Conservation (phyloP, 768 basidiomycete species). For the Suillus lakei region DNA sequence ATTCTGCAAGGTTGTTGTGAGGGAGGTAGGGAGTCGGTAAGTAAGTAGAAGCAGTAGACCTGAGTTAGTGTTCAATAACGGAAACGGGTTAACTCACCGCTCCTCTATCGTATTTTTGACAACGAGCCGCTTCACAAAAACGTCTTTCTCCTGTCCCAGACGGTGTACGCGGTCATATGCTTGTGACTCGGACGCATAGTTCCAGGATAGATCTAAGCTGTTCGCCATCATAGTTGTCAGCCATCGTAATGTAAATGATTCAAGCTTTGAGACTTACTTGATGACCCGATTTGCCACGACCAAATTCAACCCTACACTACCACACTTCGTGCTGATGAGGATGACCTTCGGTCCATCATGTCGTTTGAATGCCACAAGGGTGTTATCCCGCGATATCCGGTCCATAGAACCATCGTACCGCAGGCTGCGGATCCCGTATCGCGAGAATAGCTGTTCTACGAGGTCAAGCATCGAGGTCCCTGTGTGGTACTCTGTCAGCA, state of each 20-base stretch:
- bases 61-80: neutral
- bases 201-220: slow-evolving; percentile 78
- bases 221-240: neutral
- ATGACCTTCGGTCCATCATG: slow-evolving; percentile 64
- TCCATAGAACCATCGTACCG: slow-evolving; percentile 77
- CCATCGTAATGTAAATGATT: neutral
- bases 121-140: slow-evolving; percentile 69
- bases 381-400: slow-evolving; percentile 51
- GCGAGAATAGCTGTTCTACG: slow-evolving; percentile 60
- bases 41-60: neutral
- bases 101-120: slow-evolving; percentile 77
- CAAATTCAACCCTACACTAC: slow-evolving; percentile 73
- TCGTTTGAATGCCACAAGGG: slow-evolving; percentile 58
- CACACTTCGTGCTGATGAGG: slow-evolving; percentile 69
- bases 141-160: slow-evolving; percentile 71
- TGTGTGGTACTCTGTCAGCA: slow-evolving; percentile 24
- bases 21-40: neutral
- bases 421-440: slow-evolving; percentile 60
- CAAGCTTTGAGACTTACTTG: slow-evolving; percentile 48
- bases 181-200: slow-evolving; percentile 72
- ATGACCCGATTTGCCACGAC: slow-evolving; percentile 72
- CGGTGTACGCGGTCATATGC: slow-evolving; percentile 67
- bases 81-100: slow-evolving; percentile 46
- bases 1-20: slow-evolving; percentile 47
- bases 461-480: slow-evolving; percentile 79